phyloP scores from a whole-genome alignment of 2,329 filamentous ascomycete genomes.

The Cladobotryum protrusum region DNA sequence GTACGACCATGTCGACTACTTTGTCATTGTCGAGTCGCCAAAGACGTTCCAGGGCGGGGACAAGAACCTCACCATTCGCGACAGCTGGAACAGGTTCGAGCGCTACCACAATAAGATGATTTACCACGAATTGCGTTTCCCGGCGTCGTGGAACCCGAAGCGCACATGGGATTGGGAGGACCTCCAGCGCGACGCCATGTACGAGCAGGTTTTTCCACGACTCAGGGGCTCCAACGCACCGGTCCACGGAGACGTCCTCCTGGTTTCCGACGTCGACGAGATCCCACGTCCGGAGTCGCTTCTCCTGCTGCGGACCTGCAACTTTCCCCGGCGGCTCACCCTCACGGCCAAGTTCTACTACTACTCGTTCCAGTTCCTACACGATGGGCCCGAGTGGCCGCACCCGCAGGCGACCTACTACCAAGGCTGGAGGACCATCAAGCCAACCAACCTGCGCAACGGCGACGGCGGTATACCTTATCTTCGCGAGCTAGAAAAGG shows the following conservation, averaged over 20 bases:
- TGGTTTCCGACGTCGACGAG: conserved; percentile 57
- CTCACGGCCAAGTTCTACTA: conserved; percentile 49
- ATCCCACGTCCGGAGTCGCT: conserved; percentile 48
- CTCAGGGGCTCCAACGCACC: conserved; percentile 38
- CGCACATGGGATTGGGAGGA: conserved; percentile 46
- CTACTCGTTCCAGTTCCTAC: conserved; percentile 50
- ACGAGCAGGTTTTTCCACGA: conserved; percentile 47
- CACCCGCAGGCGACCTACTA: conserved; percentile 57
- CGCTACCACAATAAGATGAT: conserved; percentile 55
- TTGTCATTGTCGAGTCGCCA: conserved; percentile 54
- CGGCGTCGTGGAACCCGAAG: conserved; percentile 31
- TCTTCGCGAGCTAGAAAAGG: conserved; percentile 36
- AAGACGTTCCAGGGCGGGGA: conserved; percentile 51
- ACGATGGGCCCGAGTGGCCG: conserved; percentile 37
- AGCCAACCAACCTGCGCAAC: conserved; percentile 47
- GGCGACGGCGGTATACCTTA: conserved; percentile 36
- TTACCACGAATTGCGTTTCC: conserved; percentile 47
- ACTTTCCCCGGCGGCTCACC: conserved; percentile 47
- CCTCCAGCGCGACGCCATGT: conserved; percentile 50
- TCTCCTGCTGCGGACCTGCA: conserved; percentile 42
- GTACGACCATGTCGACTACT: conserved; percentile 56
- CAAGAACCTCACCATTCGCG: conserved; percentile 48
- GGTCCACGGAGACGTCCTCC: conserved; percentile 45
- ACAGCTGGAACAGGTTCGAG: conserved; percentile 46
- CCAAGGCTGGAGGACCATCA: conserved; percentile 38